Evolutionary conservation across 2,329 filamentous ascomycete species (phyloP).

Genomic region (Alternaria sp.): DNA sequence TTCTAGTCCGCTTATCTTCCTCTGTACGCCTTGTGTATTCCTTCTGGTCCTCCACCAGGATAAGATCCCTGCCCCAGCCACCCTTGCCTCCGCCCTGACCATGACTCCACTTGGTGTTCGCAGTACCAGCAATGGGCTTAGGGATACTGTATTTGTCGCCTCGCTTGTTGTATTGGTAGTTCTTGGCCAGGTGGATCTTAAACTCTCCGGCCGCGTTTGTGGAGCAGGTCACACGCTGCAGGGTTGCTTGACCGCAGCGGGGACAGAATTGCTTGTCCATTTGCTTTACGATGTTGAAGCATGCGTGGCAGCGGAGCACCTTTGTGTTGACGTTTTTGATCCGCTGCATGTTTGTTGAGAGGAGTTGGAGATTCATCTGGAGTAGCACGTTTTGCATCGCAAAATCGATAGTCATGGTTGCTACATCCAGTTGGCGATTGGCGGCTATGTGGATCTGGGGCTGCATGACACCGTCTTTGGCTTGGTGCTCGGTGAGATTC

Average conservation of each 20-base stretch:
- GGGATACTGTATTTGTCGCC: conserved; percentile 93
- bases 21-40: conserved; percentile 76
- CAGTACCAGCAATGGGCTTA: conserved; percentile 81
- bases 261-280: conserved; percentile 93
- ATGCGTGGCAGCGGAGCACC: conserved; percentile 83
- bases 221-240: conserved; percentile 85
- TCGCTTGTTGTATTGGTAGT: conserved; percentile 95
- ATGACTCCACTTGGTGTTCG: conserved; percentile 74
- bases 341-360: conserved; percentile 79
- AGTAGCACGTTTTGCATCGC: conserved; percentile 98
- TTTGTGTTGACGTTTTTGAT: conserved; percentile 88
- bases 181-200: conserved; percentile 86
- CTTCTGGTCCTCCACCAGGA: conserved; percentile 95
- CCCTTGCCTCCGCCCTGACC: conserved; percentile 77
- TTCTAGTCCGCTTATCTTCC: conserved; percentile 71
- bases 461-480: conserved; percentile 62
- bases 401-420: conserved; percentile 93
- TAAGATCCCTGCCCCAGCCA: conserved; percentile 84
- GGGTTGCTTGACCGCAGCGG: conserved; percentile 84
- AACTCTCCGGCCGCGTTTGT: conserved; percentile 84
- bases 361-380: conserved; percentile 90
- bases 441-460: conserved; percentile 55
- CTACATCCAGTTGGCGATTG: conserved; percentile 77
- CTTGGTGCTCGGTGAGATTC: conserved; percentile 87
- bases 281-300: conserved; percentile 82